Conservation (phyloP, 73 alveolate species). For the Paramecium sexaurelia region DNA sequence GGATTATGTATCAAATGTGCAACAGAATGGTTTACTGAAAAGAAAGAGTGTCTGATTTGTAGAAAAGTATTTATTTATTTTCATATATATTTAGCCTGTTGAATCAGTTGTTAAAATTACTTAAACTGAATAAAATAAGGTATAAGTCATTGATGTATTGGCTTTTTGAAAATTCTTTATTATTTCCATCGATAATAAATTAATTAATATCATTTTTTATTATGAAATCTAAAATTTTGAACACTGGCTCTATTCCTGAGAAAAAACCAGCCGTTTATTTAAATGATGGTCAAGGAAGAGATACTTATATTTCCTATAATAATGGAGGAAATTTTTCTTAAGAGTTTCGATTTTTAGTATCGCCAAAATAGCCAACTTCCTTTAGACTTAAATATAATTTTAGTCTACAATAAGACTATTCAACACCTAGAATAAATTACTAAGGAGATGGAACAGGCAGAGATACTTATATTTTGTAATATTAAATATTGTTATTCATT, state of each 20-base stretch:
- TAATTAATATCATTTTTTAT: not conserved
- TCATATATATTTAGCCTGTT: not conserved
- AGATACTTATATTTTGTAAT: not conserved
- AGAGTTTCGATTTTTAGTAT: not conserved
- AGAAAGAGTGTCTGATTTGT: slow-evolving; percentile 36
- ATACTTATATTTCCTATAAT: not conserved
- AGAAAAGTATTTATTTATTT: not conserved
- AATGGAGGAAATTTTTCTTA: not conserved
- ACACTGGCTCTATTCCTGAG: not conserved
- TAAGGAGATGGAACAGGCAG: slow-evolving; percentile 16
- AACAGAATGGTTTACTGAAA: slow-evolving; percentile 12
- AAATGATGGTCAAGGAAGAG: slow-evolving; percentile 13
- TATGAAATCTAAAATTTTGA: not conserved
- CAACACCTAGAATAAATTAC: not conserved
- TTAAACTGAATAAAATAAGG: not conserved
- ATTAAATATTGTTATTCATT: not conserved
- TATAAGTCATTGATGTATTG: slow-evolving; percentile 3
- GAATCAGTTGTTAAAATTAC: slow-evolving; percentile 27
- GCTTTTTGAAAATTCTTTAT: slow-evolving; percentile 27
- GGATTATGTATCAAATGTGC: slow-evolving; percentile 50
- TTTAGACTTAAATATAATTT: not conserved
- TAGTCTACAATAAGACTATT: not conserved
- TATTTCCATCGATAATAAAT: not conserved
- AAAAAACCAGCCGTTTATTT: slow-evolving; percentile 3
- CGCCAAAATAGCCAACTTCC: not conserved